phyloP scores from a whole-genome alignment of 1,139 yeast genomes.

The Debaryomyces sp. region DNA sequence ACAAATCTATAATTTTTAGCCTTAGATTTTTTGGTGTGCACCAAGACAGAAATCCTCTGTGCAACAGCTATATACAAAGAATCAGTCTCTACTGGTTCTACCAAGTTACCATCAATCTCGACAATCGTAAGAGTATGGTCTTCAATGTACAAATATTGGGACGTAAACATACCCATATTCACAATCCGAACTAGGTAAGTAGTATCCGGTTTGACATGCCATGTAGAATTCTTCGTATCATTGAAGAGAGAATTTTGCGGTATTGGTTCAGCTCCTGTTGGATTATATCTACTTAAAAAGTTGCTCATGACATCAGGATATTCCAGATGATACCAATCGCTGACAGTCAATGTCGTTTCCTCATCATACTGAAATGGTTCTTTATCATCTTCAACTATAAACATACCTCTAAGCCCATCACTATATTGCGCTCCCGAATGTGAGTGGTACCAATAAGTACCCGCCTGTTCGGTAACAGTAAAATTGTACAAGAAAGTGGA shows the following conservation, averaged over 20 bases:
- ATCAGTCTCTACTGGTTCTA: conserved; percentile 63
- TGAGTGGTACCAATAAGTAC: conserved; percentile 95
- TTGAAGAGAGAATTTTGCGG: conserved; percentile 80
- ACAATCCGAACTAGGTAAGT: conserved; percentile 78
- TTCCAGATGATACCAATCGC: conserved; percentile 84
- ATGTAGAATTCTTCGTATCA: conserved; percentile 71
- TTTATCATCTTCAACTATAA: conserved; percentile 67
- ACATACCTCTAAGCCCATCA: conserved; percentile 86
- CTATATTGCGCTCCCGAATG: conserved; percentile 86
- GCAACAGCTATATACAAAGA: conserved; percentile 72
- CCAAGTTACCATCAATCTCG: conserved; percentile 80
- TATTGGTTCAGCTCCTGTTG: conserved; percentile 96
- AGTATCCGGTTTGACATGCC: conserved; percentile 74
- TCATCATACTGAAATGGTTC: conserved; percentile 67
- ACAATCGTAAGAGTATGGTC: conserved; percentile 81
- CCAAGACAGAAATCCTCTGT: conserved; percentile 74
- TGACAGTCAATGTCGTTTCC: conserved; percentile 65
- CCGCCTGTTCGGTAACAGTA: conserved; percentile 78
- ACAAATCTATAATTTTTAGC: conserved; percentile 73
- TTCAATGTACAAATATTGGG: conserved; percentile 84
- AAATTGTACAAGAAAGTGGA: conserved; percentile 73
- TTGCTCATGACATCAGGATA: conserved; percentile 52
- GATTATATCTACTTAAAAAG: conserved; percentile 76
- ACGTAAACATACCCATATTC: conserved; percentile 84
- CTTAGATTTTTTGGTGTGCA: conserved; percentile 66